Base-by-base conservation (phyloP, 208 protist species). In the Eutreptiella sp. region DNA sequence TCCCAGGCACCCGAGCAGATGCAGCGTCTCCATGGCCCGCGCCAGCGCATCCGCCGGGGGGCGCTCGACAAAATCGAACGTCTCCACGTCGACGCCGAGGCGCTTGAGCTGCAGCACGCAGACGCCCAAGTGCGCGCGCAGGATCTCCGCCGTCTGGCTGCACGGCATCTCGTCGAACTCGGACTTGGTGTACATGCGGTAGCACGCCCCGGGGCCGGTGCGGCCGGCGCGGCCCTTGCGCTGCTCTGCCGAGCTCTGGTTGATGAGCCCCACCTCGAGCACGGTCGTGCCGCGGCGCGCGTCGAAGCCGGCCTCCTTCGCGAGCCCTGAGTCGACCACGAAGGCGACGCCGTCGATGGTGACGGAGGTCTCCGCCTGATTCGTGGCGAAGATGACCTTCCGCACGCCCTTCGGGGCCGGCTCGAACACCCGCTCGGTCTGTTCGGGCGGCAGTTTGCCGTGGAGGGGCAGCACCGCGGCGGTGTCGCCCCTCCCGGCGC, bases 21-120 rank as follows among this genome's bases (percentile, higher is more conserved):
- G 29, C 0, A 47, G 11, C n/a, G 36, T n/a, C 16, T 41, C 36
- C 16, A 41, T 41, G n/a, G 36, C 16, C 16, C 16, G 16, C 16
- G 45, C n/a, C 29, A 39, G 16, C 16, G 35, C 16, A 36, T 16
- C 16, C n/a, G n/a, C n/a, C n/a, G n/a, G n/a, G 28, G 96, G 96
- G 16, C 88, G 67, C 66, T 99, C 96, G 63, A 99, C 80, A 58
- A 98, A 98, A 66, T 98, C 94, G 66, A 98, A 98, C 48, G 87
- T 65, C 0, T 96, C 68, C 5, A 98, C 66, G 71, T 55, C 48
- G 0, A 45, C 0, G 0, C 11, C 5, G 34, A 45, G 48, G 31
- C 23, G 2, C 34, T 41, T 53, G 0, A 55, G 11, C 38, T 48
- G 48, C 31, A 55, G 48, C 5, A 55, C 16, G 11, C 29, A 34